These are phyloP conservation scores for Magnaporthiopsis poae DNA, from an alignment of 2,329 filamentous ascomycete genomes.

Conservation along the genomic window DNA sequence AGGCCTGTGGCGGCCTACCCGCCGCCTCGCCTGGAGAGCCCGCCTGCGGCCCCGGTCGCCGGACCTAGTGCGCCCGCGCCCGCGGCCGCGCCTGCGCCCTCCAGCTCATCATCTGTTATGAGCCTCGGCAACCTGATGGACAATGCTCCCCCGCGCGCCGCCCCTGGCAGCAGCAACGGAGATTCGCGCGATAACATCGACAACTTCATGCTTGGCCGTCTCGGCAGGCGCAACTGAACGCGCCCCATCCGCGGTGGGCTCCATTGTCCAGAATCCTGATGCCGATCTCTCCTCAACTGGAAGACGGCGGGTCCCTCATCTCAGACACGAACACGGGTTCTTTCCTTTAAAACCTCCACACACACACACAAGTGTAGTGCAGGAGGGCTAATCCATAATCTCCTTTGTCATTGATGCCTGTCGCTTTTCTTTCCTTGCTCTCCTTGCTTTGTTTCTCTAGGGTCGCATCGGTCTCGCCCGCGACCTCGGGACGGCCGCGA, in stretches of 20 bases:
- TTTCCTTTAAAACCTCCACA: too few relatives aligned
- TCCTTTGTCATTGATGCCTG: too few relatives aligned
- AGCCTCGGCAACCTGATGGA: constrained; percentile 4
- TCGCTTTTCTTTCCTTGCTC: too few relatives aligned
- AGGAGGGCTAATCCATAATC: too few relatives aligned
- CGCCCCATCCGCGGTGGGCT: neutral
- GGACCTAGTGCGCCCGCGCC: neutral
- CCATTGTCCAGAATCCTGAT: too few relatives aligned
- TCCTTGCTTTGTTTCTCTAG: too few relatives aligned
- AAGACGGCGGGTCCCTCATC: too few relatives aligned
- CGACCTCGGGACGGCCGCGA: too few relatives aligned
- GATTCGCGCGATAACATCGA: constrained; percentile 3
- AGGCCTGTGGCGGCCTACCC: neutral
- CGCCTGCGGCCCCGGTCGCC: neutral
- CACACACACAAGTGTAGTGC: too few relatives aligned
- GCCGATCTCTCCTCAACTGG: too few relatives aligned
- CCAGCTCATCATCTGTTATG: neutral
- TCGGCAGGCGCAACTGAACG: neutral
- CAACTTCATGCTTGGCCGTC: constrained; percentile 6
- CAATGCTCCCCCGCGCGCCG: constrained; percentile 1
- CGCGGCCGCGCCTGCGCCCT: neutral
- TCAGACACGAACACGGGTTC: too few relatives aligned
- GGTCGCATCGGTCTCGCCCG: too few relatives aligned
- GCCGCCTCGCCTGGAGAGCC: neutral
- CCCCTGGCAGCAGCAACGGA: neutral